Base-by-base conservation (phyloP, 2,329 filamentous ascomycete genomes). In the Penicillium sp. region DNA sequence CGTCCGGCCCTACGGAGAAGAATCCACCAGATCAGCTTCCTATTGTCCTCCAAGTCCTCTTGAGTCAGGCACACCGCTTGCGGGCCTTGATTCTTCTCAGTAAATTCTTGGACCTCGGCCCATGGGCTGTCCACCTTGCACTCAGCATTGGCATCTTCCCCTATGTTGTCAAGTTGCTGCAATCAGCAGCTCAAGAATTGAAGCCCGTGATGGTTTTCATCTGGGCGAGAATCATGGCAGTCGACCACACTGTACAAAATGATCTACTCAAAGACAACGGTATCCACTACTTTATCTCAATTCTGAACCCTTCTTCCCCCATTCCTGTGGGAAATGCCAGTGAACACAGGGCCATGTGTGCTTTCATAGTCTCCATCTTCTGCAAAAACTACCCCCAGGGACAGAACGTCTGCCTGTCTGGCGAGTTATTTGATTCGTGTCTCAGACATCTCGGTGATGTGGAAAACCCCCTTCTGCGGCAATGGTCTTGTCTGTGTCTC, bases 171-270 rank as follows among this genome's bases (percentile, higher is more conserved):
- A 99, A 99, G 76, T 81, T 99, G 27, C 80, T 99, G 19, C 94
- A 99, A 73, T 97, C 94, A 5, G 93, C 95, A 47, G 94, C 94
- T 0, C 85, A 91, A 47, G 94, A 99, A 74, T 79, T 99, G 61
- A 97, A 97, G 71, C 93, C 94, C 0, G 93, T 97, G 59, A 97
- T 99, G 94, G 93, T 99, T 6, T 99, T 97, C 75, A 99, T 99
- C 62, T 99, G 94, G 94, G 93, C 94, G 6, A 86, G 94, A 49
- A 91, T 99, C 43, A 85, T 99, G 63, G 94, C 94, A 8, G 94
- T 99, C 6, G 94, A 99, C 70, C 88, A 94, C 59, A 91, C 90
- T 1, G 97, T 94, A 70, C 94, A 99, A 74, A 87, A 88, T 61
- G 94, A 99, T 73, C 81, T 99, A 13, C 86, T 97, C 67, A 97